Conservation (phyloP, 2,329 filamentous ascomycete species). For the Colletotrichum zoysiae region DNA sequence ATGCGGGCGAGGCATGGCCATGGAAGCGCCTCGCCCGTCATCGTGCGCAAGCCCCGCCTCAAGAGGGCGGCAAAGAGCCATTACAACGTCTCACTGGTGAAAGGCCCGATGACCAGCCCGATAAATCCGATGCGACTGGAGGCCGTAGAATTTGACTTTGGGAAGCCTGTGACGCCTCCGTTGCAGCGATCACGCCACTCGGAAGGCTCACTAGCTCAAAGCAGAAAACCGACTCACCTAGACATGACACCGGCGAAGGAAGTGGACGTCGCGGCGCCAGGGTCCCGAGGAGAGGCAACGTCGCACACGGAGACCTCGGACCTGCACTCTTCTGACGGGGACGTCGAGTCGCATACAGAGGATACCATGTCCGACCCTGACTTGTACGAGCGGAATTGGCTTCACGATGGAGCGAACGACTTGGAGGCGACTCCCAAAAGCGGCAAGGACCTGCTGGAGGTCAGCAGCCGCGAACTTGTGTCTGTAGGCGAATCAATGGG, state of each 20-base stretch:
- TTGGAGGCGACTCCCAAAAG: conserved; percentile 7
- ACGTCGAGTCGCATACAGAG: conserved; percentile 40
- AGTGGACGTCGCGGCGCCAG: conserved; percentile 4
- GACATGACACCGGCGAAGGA: conserved; percentile 32
- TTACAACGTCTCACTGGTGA: conserved; percentile 43
- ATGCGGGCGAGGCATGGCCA: conserved; percentile 52
- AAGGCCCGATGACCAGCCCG: conserved; percentile 47
- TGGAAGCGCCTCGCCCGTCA: conserved; percentile 44
- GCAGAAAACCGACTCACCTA: conserved; percentile 9
- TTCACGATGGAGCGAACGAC: conserved; percentile 14
- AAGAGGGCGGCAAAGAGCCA: conserved; percentile 58
- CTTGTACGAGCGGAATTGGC: conserved; percentile 38
- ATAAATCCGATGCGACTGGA: conserved; percentile 44
- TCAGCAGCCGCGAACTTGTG: conserved; percentile 30
- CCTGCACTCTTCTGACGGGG: conserved; percentile 41
- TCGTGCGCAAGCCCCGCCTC: conserved; percentile 55
- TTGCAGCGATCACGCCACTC: conserved; percentile 32
- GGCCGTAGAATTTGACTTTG: conserved; percentile 44
- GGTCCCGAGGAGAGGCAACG: conserved; percentile 28
- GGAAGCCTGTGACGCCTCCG: conserved; percentile 35
- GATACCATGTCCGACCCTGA: conserved; percentile 40
- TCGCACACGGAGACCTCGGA: conserved; percentile 42
- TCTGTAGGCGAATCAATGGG: conserved; percentile 22
- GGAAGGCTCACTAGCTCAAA: conserved; percentile 23
- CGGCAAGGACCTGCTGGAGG: conserved; percentile 19